Conservation (phyloP, 192 early-diverging fungal genomes). For the Allomyces macrogynus region DNA sequence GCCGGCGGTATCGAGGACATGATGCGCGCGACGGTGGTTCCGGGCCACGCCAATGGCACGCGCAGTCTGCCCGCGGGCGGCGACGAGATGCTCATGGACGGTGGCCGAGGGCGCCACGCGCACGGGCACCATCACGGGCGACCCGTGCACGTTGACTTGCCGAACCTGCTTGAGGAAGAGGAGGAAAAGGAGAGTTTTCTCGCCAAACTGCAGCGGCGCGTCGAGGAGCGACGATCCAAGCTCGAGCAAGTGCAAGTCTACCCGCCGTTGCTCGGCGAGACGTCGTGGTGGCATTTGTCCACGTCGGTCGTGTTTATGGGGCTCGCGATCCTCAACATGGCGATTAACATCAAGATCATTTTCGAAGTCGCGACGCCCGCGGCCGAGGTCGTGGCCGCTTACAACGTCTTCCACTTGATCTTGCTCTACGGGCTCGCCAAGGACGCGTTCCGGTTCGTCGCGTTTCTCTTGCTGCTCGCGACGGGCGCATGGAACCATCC, state of each 20-base stretch:
- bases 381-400: not conserved
- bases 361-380: not conserved
- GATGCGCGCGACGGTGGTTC: too few relatives aligned
- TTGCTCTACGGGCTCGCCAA: not conserved
- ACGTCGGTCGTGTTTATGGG: not conserved
- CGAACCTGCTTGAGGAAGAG: not conserved
- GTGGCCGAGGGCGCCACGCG: not conserved
- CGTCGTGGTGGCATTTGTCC: not conserved
- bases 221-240: not conserved
- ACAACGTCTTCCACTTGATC: not conserved
- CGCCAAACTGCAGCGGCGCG: not conserved
- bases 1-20: too few relatives aligned
- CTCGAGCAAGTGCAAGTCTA: not conserved
- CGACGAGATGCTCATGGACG: too few relatives aligned
- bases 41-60: too few relatives aligned
- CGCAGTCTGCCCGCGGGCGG: too few relatives aligned
- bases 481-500: not conserved
- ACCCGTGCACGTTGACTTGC: not conserved
- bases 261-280: not conserved
- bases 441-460: not conserved
- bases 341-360: not conserved
- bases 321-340: not conserved
- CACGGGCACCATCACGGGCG: not conserved
- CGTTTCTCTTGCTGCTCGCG: not conserved
- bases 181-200: not conserved